Evolutionary conservation across 441 rosid genomes (phyloP), one percentile per base, ranked within the genome.

Genomic region (Mallotus japonicus): DNA sequence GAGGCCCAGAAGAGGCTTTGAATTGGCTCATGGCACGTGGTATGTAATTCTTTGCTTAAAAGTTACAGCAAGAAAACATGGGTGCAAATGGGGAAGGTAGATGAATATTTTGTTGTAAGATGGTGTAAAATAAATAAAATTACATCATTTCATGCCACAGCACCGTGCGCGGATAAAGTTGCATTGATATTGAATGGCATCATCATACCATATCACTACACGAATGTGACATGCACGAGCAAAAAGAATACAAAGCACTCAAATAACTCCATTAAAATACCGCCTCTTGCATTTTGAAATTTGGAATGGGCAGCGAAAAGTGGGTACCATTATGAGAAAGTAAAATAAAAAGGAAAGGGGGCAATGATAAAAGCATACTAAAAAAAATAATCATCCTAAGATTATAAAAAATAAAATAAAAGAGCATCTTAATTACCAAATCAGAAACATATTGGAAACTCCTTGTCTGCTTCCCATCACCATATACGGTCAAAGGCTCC

Each of bases 371-470:
- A 24, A 28, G 4, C 50, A 67, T 19, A 44, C 50, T 53, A 34
- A 13, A 57, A 50, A 24, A 57, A 50, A 24, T n/a, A 22, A 13
- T 14, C 2, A 46, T 51, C 8, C 22, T 46, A 34, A 61, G n/a
- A 47, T 65, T 47, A 28, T 4, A 53, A 49, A 51, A 5, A 37
- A 37, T 37, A 4, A 37, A 37, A 37, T 37, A 6, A 37, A 16
- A 3, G 49, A 47, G 12, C 37, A n/a, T 16, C 34, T 63, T 78
- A 28, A 28, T 28, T 83, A 93, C 98, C 97, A 93, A 79, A 81
- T 93, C 98, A 78, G 98, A 93, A 75, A 93, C 96, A 81, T 75
- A 93, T 80, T 93, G 98, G 85, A 93, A 93, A 81, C 98, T 93
- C 88, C 96, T 91, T 16, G 98, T 93, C 83, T 93, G 98, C 84